Evolutionary conservation across 2,329 filamentous ascomycete genomes (phyloP).

Genomic region (Escovopsis sp.): DNA sequence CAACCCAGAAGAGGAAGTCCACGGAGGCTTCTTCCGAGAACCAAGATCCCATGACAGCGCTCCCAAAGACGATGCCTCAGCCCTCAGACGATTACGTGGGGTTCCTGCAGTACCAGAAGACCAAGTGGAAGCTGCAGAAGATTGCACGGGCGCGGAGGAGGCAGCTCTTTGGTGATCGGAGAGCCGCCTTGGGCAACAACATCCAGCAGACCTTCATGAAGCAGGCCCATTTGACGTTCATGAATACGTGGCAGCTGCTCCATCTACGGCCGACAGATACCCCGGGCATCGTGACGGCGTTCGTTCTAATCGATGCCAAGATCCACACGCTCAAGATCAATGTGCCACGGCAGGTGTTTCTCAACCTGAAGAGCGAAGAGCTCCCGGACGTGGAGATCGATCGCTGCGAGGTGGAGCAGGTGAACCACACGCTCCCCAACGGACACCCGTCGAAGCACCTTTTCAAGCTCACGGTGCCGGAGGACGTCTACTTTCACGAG

Average conservation of each 20-base stretch:
- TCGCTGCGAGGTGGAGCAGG: slow-evolving; percentile 80
- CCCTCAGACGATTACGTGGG: slow-evolving; percentile 75
- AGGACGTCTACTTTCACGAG: slow-evolving; percentile 76
- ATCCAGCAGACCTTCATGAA: slow-evolving; percentile 67
- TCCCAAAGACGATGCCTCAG: slow-evolving; percentile 72
- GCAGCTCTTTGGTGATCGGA: slow-evolving; percentile 83
- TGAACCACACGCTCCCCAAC: slow-evolving; percentile 85
- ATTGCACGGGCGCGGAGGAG: slow-evolving; percentile 71
- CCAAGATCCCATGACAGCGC: slow-evolving; percentile 61
- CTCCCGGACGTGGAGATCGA: slow-evolving; percentile 77
- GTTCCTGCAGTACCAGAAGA: slow-evolving; percentile 88
- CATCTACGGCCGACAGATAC: slow-evolving; percentile 71
- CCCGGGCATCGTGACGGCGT: slow-evolving; percentile 74
- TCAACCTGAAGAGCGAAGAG: slow-evolving; percentile 80
- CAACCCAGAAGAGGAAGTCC: slow-evolving; percentile 55
- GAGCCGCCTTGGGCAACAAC: slow-evolving; percentile 32
- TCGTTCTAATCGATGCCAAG: slow-evolving; percentile 86
- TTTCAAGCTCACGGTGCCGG: slow-evolving; percentile 82
- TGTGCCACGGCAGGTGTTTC: slow-evolving; percentile 75
- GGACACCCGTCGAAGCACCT: slow-evolving; percentile 87
- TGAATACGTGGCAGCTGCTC: slow-evolving; percentile 87
- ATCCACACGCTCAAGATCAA: slow-evolving; percentile 78
- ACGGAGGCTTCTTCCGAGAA: slow-evolving; percentile 52
- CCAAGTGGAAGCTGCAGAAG: slow-evolving; percentile 97
- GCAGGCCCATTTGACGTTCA: slow-evolving; percentile 79